A percentile compares a stretch with the other conserved stretches of the same genome.
phyloP scores from a whole-genome alignment of 164 flowering plant genomes.

The Warburgia ugandensis region DNA sequence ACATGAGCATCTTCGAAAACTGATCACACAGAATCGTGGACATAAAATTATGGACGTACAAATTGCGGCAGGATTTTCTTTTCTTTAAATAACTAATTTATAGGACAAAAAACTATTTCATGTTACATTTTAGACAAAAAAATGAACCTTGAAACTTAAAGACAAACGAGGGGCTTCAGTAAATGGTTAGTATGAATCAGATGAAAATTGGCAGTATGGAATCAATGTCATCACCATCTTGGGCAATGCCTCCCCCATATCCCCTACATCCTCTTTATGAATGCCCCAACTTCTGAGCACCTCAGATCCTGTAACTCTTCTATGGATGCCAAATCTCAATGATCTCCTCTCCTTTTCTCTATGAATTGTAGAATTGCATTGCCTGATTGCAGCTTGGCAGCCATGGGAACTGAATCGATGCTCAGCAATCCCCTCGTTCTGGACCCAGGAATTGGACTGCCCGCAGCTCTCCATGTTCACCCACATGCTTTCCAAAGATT shows the following conservation, averaged over 20 bases:
- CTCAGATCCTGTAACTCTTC: slow-evolving; percentile 56
- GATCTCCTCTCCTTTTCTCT: slow-evolving; percentile 46
- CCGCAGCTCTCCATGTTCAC: slow-evolving; percentile 56
- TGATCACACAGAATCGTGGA: too few species aligned
- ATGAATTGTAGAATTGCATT: slow-evolving; percentile 62
- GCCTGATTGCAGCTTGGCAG: slow-evolving; percentile 80
- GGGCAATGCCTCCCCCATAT: slow-evolving; percentile 59
- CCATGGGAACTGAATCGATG: slow-evolving; percentile 77
- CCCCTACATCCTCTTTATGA: slow-evolving; percentile 68
- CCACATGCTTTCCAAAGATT: slow-evolving; percentile 54
- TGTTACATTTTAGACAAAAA: too few species aligned
- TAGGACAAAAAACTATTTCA: too few species aligned
- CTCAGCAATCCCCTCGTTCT: slow-evolving; percentile 62
- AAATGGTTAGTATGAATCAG: slow-evolving; percentile 88
- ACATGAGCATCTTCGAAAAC: too few species aligned
- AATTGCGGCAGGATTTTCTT: too few species aligned
- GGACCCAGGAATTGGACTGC: slow-evolving; percentile 27
- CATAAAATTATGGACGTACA: too few species aligned
- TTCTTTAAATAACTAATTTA: too few species aligned
- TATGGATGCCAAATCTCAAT: slow-evolving; percentile 52
- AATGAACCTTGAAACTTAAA: too few species aligned
- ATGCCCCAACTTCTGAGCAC: slow-evolving; percentile 73
- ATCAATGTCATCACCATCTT: slow-evolving; percentile 50
- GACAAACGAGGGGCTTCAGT: too few species aligned
- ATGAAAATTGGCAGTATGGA: slow-evolving; percentile 38